Evolutionary conservation across 2,329 filamentous ascomycete species (phyloP).

Genomic region (Chrysoporthe deuterocubensis): DNA sequence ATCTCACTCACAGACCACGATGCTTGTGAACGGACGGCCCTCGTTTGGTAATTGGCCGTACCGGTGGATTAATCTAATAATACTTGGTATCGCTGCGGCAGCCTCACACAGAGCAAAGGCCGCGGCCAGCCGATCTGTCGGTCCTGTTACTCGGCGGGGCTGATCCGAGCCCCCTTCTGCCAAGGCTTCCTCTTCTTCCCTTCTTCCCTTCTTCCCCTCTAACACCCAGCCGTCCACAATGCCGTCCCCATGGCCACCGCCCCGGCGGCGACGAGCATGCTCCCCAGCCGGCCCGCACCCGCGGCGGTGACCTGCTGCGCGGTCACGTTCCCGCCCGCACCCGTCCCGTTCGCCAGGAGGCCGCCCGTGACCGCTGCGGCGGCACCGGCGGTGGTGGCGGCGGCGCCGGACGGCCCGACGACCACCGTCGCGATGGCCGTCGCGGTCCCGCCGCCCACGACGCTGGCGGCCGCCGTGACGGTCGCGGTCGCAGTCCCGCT

Average conservation of each 20-base stretch:
- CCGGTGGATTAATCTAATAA: neutral
- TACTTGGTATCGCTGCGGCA: too few species aligned
- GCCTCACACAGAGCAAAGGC: neutral
- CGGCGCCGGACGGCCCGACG: slow-evolving; percentile 8
- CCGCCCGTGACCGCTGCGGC: neutral
- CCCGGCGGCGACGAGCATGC: neutral
- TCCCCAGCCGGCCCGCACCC: neutral
- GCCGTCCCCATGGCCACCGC: slow-evolving; percentile 1
- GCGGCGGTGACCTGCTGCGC: neutral
- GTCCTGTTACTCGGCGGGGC: neutral
- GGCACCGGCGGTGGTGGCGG: neutral
- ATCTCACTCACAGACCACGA: neutral
- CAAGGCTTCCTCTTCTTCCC: neutral
- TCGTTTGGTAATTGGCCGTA: neutral
- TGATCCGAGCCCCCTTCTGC: too few species aligned
- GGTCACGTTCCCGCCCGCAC: neutral
- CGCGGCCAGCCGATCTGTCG: neutral
- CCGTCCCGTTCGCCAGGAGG: neutral
- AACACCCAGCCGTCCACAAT: neutral
- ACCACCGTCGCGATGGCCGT: slow-evolving; percentile 22
- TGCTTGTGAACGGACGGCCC: neutral
- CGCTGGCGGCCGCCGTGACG: slow-evolving; percentile 1
- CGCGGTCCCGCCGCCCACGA: slow-evolving; percentile 14
- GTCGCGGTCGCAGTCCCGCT: neutral
- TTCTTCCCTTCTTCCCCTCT: too few species aligned